Conservation (phyloP, 1,139 yeast species). For the Taiozyma onychis region DNA sequence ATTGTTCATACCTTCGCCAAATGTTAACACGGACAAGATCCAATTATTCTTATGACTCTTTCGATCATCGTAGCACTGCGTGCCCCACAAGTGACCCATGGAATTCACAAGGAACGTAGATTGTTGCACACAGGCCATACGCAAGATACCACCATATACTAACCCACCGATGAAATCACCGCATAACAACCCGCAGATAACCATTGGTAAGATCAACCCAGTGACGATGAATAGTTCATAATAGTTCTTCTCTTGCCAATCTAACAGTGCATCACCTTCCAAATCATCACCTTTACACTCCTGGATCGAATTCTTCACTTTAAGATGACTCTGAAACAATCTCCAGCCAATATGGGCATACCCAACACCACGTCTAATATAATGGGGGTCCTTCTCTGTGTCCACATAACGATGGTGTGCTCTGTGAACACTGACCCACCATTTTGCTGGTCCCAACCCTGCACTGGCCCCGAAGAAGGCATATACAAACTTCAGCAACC, state of each 20-base stretch:
- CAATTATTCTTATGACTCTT: conserved; percentile 48
- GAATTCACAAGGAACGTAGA: conserved; percentile 52
- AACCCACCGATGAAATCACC: conserved; percentile 52
- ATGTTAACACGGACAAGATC: conserved; percentile 47
- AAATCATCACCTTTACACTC: conserved; percentile 32
- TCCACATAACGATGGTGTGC: conserved; percentile 70
- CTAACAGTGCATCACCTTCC: conserved; percentile 34
- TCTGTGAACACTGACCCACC: conserved; percentile 63
- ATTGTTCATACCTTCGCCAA: conserved; percentile 64
- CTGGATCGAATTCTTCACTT: conserved; percentile 29
- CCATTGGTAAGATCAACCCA: conserved; percentile 44
- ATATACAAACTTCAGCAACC: conserved; percentile 37
- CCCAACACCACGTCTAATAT: conserved; percentile 46
- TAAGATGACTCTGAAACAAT: conserved; percentile 45
- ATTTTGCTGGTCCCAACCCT: conserved; percentile 56
- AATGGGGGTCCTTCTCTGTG: conserved; percentile 64
- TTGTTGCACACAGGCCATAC: conserved; percentile 55
- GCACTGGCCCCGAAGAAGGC: conserved; percentile 53
- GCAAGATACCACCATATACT: conserved; percentile 55
- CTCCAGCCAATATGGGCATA: conserved; percentile 68
- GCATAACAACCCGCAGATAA: conserved; percentile 36
- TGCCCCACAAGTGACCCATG: conserved; percentile 50
- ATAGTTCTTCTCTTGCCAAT: conserved; percentile 57
- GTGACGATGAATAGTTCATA: conserved; percentile 38
- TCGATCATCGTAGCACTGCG: conserved; percentile 60